Conservation (phyloP, 768 basidiomycete genomes). For the Crucibulum laeve region DNA sequence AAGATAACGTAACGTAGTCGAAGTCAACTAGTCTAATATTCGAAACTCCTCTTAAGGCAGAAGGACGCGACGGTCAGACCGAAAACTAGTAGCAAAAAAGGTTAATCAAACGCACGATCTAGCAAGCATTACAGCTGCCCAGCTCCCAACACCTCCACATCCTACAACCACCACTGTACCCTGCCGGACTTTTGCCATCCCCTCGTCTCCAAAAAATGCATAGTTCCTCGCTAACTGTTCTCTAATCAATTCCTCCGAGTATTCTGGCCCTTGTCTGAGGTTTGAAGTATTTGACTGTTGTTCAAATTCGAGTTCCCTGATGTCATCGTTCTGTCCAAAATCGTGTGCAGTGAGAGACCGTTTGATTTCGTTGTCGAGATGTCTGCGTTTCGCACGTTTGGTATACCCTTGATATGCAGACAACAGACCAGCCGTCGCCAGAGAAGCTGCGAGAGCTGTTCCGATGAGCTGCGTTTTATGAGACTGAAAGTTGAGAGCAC, state of each 20-base stretch:
- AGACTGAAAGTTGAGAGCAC: conserved; percentile 34
- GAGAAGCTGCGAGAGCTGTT: conserved; percentile 61
- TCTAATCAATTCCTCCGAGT: conserved; percentile 76
- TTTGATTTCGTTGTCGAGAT: conserved; percentile 54
- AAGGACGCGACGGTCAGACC: conserved; percentile 1
- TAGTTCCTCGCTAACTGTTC: conserved; percentile 95
- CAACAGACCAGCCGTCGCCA: conserved; percentile 56
- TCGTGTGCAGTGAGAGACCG: conserved; percentile 40
- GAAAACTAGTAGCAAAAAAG: not conserved
- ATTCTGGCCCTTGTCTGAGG: conserved; percentile 20
- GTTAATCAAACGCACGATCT: conserved; percentile 61
- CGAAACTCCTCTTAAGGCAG: conserved; percentile 55
- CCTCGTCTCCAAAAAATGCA: conserved; percentile 88
- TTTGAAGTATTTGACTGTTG: conserved; percentile 1
- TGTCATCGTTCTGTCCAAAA: conserved; percentile 9
- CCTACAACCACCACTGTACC: conserved; percentile 86
- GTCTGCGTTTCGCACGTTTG: conserved; percentile 42
- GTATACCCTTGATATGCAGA: conserved; percentile 51
- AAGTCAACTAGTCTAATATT: conserved; percentile 86
- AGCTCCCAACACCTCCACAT: conserved; percentile 95
- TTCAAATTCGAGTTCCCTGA: conserved; percentile 1
- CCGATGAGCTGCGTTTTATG: conserved; percentile 63
- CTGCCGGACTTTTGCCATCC: conserved; percentile 72
- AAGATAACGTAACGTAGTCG: conserved; percentile 93
- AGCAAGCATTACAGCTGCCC: conserved; percentile 91